These are phyloP conservation scores for Chalaropsis thielavioides DNA, from an alignment of 2,329 filamentous ascomycete genomes.

Conservation along the genomic window DNA sequence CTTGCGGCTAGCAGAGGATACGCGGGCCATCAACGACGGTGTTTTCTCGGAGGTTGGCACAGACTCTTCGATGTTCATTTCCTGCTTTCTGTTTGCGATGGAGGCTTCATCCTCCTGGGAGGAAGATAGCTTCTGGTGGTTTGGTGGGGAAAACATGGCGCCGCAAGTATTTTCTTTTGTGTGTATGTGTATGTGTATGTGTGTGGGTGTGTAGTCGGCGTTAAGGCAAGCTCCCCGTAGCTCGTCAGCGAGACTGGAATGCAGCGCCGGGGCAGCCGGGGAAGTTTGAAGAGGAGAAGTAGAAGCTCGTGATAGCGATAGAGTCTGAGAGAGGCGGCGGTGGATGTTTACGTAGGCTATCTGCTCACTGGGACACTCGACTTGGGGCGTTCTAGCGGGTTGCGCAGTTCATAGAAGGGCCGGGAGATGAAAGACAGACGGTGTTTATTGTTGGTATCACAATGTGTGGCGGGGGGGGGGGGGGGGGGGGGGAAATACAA, in stretches of 20 bases:
- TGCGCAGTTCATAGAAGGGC: not conserved
- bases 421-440: not conserved
- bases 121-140: conserved; percentile 13
- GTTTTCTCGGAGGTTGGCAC: not conserved
- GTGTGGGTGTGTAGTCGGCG: not conserved
- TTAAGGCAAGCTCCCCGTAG: not conserved
- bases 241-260: not conserved
- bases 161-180: not conserved
- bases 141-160: conserved; percentile 11
- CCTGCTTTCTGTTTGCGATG: conserved; percentile 12
- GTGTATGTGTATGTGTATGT: not conserved
- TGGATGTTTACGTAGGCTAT: not conserved
- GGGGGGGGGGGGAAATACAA: too few species aligned
- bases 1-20: conserved; percentile 2
- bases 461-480: not conserved
- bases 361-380: not conserved
- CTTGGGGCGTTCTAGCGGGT: not conserved
- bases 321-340: not conserved
- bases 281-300: not conserved
- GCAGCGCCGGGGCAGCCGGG: not conserved
- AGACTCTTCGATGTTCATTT: conserved; percentile 9
- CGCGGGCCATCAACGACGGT: not conserved
- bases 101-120: conserved; percentile 16
- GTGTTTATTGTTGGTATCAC: not conserved
- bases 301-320: not conserved